Base-by-base conservation (phyloP, 192 early-diverging fungal species). In the Coemansia interrupta region DNA sequence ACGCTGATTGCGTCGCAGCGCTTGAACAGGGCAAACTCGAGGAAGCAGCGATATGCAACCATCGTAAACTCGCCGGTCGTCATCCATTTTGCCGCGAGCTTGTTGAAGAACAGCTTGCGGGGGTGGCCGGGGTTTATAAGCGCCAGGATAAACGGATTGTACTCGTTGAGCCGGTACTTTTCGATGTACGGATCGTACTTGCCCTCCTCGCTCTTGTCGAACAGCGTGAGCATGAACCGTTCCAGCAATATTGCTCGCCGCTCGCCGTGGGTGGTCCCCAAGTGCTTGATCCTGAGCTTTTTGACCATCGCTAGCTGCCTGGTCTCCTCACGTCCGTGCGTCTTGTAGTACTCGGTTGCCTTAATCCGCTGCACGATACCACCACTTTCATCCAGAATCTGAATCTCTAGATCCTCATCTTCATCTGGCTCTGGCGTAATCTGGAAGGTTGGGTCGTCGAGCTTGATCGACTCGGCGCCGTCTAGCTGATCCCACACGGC, bases 211-310 rank as follows among this genome's bases (percentile, higher is more conserved):
- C 43, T 63, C 62, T 72, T 72, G 20, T 72, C 74, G 41, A 78
- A 72, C 44, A 78, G 30, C n/a, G 75, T 78, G 14, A 78, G 65
- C 75, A 78, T 78, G 24, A 78, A 78, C 41, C 75, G 64, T 63
- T 78, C 75, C 0, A 78, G 58, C 44, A 78, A 45, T 20, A 71
- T 78, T 4, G 75, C 75, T 15, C 38, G 57, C n/a, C 71, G 70
- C 32, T 60, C 61, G 29, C 59, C 66, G 19, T 54, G 46, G 36
- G 20, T 72, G 3, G 59, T 63, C 10, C 62, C 70, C 30, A 64
- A 18, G 45, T 72, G 63, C 41, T 18, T 41, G 41, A 78, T 61
- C 36, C 26, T 13, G 29, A 78, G 48, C 60, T 72, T 72, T 11
- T 46, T 57, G 4, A 39, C 58, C 2, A 15, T 7, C 9, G 28